Conservation (phyloP, 2,329 filamentous ascomycete species). For the Sarocladium brachiariae region DNA sequence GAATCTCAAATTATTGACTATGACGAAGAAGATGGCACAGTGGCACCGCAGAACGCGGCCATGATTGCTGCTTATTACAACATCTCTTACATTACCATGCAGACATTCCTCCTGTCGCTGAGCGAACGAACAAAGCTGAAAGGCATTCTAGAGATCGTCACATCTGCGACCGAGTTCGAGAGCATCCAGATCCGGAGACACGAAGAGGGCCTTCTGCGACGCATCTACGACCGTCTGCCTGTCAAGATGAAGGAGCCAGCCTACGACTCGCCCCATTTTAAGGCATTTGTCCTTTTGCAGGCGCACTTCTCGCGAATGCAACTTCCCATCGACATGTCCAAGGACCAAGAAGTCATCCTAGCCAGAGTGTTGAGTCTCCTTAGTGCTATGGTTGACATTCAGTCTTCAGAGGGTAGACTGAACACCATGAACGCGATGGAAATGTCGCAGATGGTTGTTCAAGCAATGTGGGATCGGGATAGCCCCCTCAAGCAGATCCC, state of each 20-base stretch:
- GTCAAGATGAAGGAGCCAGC: constrained; percentile 87
- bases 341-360: constrained; percentile 87
- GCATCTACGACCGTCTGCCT: constrained; percentile 89
- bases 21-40: constrained; percentile 86
- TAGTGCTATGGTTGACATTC: constrained; percentile 87
- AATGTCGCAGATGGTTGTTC: constrained; percentile 97
- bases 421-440: constrained; percentile 99
- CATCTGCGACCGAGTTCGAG: constrained; percentile 94
- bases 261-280: constrained; percentile 95
- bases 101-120: constrained; percentile 91
- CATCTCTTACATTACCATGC: constrained; percentile 98
- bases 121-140: constrained; percentile 89
- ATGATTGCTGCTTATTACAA: constrained; percentile 99
- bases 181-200: constrained; percentile 89
- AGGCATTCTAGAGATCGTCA: constrained; percentile 93
- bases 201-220: constrained; percentile 78
- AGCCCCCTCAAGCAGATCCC: constrained; percentile 96
- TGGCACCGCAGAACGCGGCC: constrained; percentile 85
- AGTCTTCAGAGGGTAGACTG: constrained; percentile 90
- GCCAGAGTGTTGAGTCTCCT: constrained; percentile 80
- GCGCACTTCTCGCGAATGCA: constrained; percentile 98
- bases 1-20: constrained; percentile 79
- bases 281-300: constrained; percentile 93
- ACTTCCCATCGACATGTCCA: constrained; percentile 87
- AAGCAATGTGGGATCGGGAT: constrained; percentile 98